These are phyloP conservation scores for Fusarium robinianum DNA, from an alignment of 2,329 filamentous ascomycete genomes.

Conservation along the genomic window DNA sequence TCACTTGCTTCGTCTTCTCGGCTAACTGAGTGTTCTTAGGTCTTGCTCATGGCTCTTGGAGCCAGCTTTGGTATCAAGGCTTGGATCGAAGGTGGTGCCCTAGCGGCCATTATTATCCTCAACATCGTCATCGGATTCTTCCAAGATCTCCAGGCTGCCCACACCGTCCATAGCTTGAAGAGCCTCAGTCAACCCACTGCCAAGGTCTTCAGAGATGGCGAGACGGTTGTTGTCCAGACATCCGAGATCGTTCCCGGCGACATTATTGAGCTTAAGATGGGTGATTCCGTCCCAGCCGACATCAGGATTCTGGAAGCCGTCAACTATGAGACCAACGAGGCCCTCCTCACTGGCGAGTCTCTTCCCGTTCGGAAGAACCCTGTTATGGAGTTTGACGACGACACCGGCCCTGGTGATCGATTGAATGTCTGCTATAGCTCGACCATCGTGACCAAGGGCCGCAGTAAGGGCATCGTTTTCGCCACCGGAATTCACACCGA, in stretches of 20 bases:
- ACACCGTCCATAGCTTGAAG: slow-evolving; percentile 52
- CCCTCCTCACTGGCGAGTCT: slow-evolving; percentile 65
- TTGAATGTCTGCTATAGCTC: slow-evolving; percentile 67
- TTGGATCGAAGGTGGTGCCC: slow-evolving; percentile 64
- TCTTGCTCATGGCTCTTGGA: slow-evolving; percentile 59
- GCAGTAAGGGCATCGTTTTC: slow-evolving; percentile 63
- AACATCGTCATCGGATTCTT: slow-evolving; percentile 59
- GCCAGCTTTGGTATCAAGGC: slow-evolving; percentile 61
- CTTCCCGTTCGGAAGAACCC: slow-evolving; percentile 61
- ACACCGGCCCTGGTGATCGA: slow-evolving; percentile 57
- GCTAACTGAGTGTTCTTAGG: slow-evolving; percentile 34
- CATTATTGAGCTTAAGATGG: slow-evolving; percentile 56
- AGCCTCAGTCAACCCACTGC: slow-evolving; percentile 41
- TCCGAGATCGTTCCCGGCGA: slow-evolving; percentile 52
- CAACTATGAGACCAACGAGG: slow-evolving; percentile 69
- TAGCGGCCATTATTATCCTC: slow-evolving; percentile 60
- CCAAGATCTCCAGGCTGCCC: slow-evolving; percentile 51
- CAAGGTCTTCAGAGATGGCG: slow-evolving; percentile 25
- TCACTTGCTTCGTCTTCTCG: neutral
- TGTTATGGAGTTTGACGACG: slow-evolving; percentile 45
- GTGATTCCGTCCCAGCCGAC: slow-evolving; percentile 66
- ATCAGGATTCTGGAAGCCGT: slow-evolving; percentile 59
- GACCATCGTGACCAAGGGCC: slow-evolving; percentile 64
- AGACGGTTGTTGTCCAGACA: slow-evolving; percentile 19
- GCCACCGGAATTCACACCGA: slow-evolving; percentile 66